Evolutionary conservation across 176 grass and related monocot genomes (phyloP), one percentile per base, ranked within the genome.

Genomic region (Avena sativa): DNA sequence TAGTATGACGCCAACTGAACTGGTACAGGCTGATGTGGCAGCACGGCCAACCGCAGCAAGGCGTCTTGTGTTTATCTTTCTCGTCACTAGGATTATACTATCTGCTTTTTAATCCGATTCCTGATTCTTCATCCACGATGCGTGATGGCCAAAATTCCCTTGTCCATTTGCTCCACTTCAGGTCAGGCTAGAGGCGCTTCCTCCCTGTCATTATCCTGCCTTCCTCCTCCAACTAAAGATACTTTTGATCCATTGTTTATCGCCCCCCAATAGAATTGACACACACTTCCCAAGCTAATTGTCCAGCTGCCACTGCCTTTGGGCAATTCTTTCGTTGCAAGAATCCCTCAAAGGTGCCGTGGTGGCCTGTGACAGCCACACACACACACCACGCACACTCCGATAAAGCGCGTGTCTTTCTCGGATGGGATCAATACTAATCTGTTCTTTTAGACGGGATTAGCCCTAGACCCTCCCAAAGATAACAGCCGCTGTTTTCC

Each of bases 201-300:
- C 90, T 90, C 87, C 92, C 62, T 96, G 94, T 94, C 89, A 91
- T 82, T 50, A 88, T 93, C 88, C 14, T 25, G 73, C 38, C 71
- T 74, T 74, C 46, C 71, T 74, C 46, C 71, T 50, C 71, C n/a
- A 23, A 7, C 26, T 19, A 77, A 77, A 77, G 74, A 77, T 77
- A 57, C 74, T 77, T 77, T 77, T 16, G 50, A 77, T 77, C 50
- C 51, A 4, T 56, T 53, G 48, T 53, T 76, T 76, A 76, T 53
- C 49, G 0, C 14, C 49, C 28, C 49, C 74, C 74, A 77, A 34
- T 77, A 32, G 74, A 77, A 77, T 57, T 77, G 28, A 8, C 49
- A 76, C 74, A 77, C 74, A 11, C 74, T 5, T 56, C 74, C 74
- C 74, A 32, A 56, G 49, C 74, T 10, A 2, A 10, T 19, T 77